Conservation (phyloP, 2,329 filamentous ascomycete species). For the Fusarium sp. region DNA sequence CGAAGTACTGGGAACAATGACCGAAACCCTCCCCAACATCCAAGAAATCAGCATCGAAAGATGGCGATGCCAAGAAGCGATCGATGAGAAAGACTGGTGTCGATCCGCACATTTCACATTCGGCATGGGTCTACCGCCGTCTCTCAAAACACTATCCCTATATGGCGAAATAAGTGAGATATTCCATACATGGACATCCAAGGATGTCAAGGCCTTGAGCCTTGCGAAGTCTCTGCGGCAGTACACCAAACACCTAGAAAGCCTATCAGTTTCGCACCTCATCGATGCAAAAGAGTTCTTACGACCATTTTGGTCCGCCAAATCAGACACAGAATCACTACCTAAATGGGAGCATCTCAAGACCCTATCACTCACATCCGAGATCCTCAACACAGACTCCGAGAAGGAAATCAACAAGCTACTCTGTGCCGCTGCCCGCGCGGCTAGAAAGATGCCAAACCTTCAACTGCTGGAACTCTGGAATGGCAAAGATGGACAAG, state of each 20-base stretch:
- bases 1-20: neutral
- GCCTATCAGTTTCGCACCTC: slow-evolving; percentile 19
- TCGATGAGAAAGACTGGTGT: neutral
- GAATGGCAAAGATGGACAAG: neutral
- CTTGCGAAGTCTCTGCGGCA: slow-evolving; percentile 16
- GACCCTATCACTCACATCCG: slow-evolving; percentile 1
- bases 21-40: neutral
- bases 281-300: slow-evolving; percentile 28
- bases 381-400: neutral
- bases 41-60: slow-evolving; percentile 3
- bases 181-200: neutral
- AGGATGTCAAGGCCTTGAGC: neutral
- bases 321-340: neutral
- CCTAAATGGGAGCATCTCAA: slow-evolving; percentile 5
- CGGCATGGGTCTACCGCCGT: neutral
- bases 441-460: slow-evolving; percentile 19
- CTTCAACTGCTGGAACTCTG: slow-evolving; percentile 15
- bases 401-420: neutral
- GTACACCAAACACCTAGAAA: slow-evolving; percentile 3
- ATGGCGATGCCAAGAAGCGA: neutral
- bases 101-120: neutral
- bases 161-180: neutral
- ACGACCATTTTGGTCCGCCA: neutral
- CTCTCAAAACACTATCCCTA: slow-evolving; percentile 13
- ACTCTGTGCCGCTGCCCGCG: slow-evolving; percentile 11